phyloP scores from a whole-genome alignment of 768 basidiomycete species.

The Rubroboletus pulcherrimus region DNA sequence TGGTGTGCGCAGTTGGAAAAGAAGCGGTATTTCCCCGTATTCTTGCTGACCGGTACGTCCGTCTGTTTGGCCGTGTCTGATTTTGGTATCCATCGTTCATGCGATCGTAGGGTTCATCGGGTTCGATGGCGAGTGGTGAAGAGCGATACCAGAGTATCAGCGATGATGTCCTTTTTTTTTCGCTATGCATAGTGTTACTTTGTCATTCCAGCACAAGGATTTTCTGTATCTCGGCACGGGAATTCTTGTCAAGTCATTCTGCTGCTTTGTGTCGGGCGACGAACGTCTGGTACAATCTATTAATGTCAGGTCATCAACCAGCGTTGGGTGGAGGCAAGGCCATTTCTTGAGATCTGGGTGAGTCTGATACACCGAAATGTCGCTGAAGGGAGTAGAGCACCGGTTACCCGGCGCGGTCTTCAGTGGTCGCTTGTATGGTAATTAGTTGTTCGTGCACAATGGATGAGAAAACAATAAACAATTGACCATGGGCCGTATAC shows the following conservation, averaged over 20 bases:
- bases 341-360: too few relatives aligned
- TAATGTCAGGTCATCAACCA: neutral
- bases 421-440: neutral
- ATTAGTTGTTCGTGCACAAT: too few relatives aligned
- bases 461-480: too few relatives aligned
- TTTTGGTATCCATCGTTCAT: too few relatives aligned
- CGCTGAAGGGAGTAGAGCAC: neutral
- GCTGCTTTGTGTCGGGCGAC: neutral
- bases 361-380: neutral
- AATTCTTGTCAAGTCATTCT: neutral
- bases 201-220: neutral
- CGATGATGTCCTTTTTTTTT: neutral
- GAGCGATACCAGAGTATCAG: neutral
- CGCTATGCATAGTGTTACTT: neutral
- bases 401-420: neutral
- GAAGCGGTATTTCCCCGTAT: constrained; percentile 79
- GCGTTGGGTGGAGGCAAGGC: neutral
- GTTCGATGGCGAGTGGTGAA: constrained; percentile 83
- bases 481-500: neutral
- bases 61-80: neutral
- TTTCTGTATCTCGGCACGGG: neutral
- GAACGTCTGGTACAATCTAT: neutral
- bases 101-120: constrained; percentile 63
- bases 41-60: constrained; percentile 62
- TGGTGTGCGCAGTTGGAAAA: constrained; percentile 87